Base-by-base conservation (phyloP, 129 eudicot genomes). In the Centrapalus pauciflorus region DNA sequence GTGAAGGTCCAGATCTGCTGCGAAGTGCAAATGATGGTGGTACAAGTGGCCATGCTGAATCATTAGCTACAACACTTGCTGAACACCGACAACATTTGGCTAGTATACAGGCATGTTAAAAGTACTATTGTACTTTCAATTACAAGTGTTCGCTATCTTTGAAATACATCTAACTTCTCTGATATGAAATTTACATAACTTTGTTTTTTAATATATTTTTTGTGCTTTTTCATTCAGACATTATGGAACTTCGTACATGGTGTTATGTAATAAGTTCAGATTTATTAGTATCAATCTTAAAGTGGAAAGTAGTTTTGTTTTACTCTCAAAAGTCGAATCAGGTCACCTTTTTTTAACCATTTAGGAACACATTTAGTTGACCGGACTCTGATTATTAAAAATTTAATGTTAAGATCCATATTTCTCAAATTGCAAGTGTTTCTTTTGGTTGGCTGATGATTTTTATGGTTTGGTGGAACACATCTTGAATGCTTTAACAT, bases 1-100 rank as follows among this genome's bases (percentile, higher is more conserved):
- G 97, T 54, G 95, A 94, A 82, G 99, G 99, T 61, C 99, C 99
- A 19, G 97, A 94, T 77, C 95, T 94, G 69, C 81, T 94, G 1
- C 73, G 95, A 67, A 82, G 87, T 73, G 75, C 76, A 62, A 84
- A 84, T 69, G 88, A 84, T 57, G 95, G 90, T 74, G 84, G 83
- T 70, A 77, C 92, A 20, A 89, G 79, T 79, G 88, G 97, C 50
- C 99, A 89, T 82, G 90, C 95, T 60, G 99, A 94, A 78, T 89
- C 95, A 41, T 83, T 94, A 67, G 86, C 92, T 55, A 67, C 97
- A 72, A 94, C 97, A 64, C 99, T 94, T 73, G 80, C 87, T 74
- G 99, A 94, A 76, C 99, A 94, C 76, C 86, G 79, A 54, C 99
- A 94, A 69, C 99, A 94, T 83, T 76, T 94, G 28, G 96, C 89